phyloP scores from a whole-genome alignment of 305 asterid species.

The Solanum hybrid region DNA sequence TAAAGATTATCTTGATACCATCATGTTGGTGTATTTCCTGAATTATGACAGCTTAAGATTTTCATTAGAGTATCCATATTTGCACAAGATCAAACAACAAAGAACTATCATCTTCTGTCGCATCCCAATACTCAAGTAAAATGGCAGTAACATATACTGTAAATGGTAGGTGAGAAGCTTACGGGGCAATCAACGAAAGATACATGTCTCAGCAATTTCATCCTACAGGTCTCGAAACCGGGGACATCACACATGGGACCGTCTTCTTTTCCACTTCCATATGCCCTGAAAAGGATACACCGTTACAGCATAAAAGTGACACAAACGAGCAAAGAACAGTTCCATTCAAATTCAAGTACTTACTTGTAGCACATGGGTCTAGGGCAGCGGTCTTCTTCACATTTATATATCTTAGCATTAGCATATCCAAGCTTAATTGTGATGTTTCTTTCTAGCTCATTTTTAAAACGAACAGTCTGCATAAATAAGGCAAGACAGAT shows the following conservation, averaged over 20 bases:
- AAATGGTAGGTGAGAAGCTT: conserved; percentile 16
- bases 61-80: not conserved
- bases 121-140: not conserved
- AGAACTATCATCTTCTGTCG: not conserved
- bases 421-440: conserved; percentile 99
- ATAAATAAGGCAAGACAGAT: not conserved
- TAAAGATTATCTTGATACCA: not conserved
- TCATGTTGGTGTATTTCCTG: not conserved
- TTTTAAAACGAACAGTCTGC: conserved; percentile 96
- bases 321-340: conserved; percentile 1
- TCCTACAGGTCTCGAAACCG: conserved; percentile 78
- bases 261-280: conserved; percentile 97
- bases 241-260: conserved; percentile 94
- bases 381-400: conserved; percentile 87
- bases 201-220: conserved; percentile 90
- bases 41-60: not conserved
- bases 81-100: not conserved
- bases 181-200: conserved; percentile 99
- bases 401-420: conserved; percentile 91
- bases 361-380: conserved; percentile 96
- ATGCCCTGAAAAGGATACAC: conserved; percentile 50
- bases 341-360: conserved; percentile 14
- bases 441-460: conserved; percentile 92
- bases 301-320: not conserved
- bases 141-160: not conserved